Base-by-base conservation (phyloP, 169 alveolate genomes). In the Plasmodium coatneyi region DNA sequence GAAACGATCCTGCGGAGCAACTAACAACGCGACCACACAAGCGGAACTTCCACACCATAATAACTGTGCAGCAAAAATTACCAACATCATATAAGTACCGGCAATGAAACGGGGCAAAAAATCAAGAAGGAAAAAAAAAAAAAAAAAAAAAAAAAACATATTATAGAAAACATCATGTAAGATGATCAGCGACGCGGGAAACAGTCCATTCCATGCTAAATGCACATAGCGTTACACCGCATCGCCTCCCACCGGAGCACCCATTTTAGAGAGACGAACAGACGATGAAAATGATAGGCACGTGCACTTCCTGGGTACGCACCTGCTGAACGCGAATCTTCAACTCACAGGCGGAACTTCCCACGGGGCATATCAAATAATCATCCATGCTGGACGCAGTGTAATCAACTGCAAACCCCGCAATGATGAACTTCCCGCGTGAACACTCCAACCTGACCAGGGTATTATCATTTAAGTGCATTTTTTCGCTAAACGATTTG, bases 401-500 rank as follows among this genome's bases (percentile, higher is more conserved):
- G 46, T 81, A 91, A 80, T 91, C 95, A 19, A 91, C 79, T 25
- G 95, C 95, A 60, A 91, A 91, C 25, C 95, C 95, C 43, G 84
- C 79, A 70, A 91, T 91, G 39, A 91, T 91, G 60, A 70, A 91
- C 32, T 78, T 91, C 28, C 95, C 95, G 16, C 54, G 32, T 30
- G 91, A 34, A 43, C 95, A 91, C 28, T 54, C 82, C 76, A 91
- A 91, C 71, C 95, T 81, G 32, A 81, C 41, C 22, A 71, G 0
- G 34, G 79, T 32, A 46, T 43, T 49, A 19, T 91, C 84, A 34
- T 91, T 71, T 91, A 91, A 25, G 34, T 91, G 36, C 34, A 80
- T 71, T 41, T 71, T 91, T 54, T 91, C 60, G 19, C 92, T 71
- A 46, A 43, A 91, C 14, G 84, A 7, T 71, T 91, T 91, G 25